phyloP scores from a whole-genome alignment of 164 flowering plant genomes.

The Sextonia rubra region DNA sequence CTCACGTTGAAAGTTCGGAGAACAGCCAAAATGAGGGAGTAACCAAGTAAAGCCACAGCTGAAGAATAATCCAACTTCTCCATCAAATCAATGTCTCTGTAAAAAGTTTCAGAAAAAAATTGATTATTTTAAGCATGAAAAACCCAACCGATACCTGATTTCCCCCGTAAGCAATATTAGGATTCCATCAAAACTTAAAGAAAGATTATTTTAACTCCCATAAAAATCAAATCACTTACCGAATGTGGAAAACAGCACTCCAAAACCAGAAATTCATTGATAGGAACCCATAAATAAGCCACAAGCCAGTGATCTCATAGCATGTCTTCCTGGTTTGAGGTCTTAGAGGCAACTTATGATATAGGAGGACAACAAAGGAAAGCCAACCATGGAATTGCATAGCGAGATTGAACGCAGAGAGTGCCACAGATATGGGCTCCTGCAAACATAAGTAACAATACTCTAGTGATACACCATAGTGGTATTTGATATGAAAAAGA shows the following conservation, averaged over 20 bases:
- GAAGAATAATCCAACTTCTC: constrained; percentile 82
- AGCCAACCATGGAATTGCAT: constrained; percentile 92
- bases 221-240: constrained; percentile 37
- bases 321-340: constrained; percentile 49
- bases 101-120: constrained; percentile 7
- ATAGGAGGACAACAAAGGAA: constrained; percentile 70
- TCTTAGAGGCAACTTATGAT: constrained; percentile 73
- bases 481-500: neutral
- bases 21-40: constrained; percentile 52
- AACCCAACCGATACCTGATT: neutral
- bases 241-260: constrained; percentile 83
- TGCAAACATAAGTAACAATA: constrained; percentile 23
- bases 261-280: constrained; percentile 92
- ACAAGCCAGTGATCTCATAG: constrained; percentile 74
- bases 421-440: constrained; percentile 88
- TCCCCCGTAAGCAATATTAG: neutral
- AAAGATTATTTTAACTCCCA: neutral
- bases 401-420: constrained; percentile 77
- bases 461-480: neutral
- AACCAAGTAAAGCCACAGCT: constrained; percentile 72
- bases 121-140: neutral
- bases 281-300: constrained; percentile 74
- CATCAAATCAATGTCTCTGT: constrained; percentile 79
- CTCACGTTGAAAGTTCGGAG: constrained; percentile 59
- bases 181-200: neutral